Percentiles rank a stretch among this genome's conserved stretches.
phyloP scores from a whole-genome alignment of 73 alveolate genomes.

The Paramecium pentaurelia region DNA sequence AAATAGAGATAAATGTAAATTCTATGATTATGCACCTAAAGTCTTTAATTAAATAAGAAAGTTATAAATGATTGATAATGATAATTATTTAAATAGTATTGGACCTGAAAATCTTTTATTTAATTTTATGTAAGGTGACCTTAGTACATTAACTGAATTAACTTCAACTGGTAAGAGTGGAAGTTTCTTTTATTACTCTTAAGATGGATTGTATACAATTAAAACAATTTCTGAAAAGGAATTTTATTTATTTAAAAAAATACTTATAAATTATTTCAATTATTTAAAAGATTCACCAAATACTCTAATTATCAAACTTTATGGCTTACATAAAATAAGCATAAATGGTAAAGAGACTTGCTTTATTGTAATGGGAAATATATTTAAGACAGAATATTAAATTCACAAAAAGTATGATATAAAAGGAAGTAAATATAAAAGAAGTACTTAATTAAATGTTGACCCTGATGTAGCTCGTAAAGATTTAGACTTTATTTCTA shows the following conservation, averaged over 20 bases:
- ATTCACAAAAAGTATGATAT: slow-evolving; percentile 77
- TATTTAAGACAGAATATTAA: slow-evolving; percentile 82
- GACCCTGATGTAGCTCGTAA: not conserved
- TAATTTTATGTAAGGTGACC: slow-evolving; percentile 53
- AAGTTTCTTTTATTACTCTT: slow-evolving; percentile 92
- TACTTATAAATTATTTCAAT: slow-evolving; percentile 75
- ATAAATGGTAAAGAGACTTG: slow-evolving; percentile 44
- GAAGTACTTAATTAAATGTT: slow-evolving; percentile 63
- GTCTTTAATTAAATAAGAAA: slow-evolving; percentile 74
- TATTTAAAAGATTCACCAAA: slow-evolving; percentile 80
- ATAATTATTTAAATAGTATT: slow-evolving; percentile 65
- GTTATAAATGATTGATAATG: slow-evolving; percentile 61
- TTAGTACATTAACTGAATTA: slow-evolving; percentile 42
- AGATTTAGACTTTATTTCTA: not conserved
- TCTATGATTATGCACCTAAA: slow-evolving; percentile 80
- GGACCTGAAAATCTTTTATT: slow-evolving; percentile 67
- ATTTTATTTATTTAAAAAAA: slow-evolving; percentile 76
- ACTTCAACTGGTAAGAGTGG: slow-evolving; percentile 93
- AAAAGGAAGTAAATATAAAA: slow-evolving; percentile 74
- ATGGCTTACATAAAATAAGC: slow-evolving; percentile 80
- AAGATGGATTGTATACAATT: slow-evolving; percentile 90
- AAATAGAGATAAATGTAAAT: slow-evolving; percentile 68
- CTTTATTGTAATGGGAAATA: slow-evolving; percentile 82
- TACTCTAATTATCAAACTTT: slow-evolving; percentile 70
- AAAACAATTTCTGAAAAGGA: slow-evolving; percentile 87